Conservation (phyloP, 371 early-diverging fungal genomes). For the Apophysomyces elegans region DNA sequence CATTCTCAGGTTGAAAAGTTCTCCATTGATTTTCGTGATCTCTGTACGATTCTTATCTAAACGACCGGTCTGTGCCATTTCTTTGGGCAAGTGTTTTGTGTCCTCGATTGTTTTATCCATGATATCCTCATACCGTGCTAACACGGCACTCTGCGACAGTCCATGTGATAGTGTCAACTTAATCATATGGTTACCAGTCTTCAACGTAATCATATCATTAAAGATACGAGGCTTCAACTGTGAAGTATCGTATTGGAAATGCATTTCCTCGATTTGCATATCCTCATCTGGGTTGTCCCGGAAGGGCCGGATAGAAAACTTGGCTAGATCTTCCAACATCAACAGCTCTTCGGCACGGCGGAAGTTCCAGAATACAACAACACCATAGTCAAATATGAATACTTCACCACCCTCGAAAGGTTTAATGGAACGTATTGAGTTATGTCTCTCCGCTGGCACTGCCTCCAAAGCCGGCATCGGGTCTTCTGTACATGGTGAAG, state of each 20-base stretch:
- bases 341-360: constrained; percentile 81
- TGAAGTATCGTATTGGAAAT: constrained; percentile 81
- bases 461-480: not conserved
- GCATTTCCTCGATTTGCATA: constrained; percentile 91
- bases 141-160: constrained; percentile 71
- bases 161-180: constrained; percentile 77
- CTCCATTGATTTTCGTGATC: constrained; percentile 85
- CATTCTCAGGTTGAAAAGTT: constrained; percentile 59
- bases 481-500: constrained; percentile 12
- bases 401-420: constrained; percentile 73
- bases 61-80: constrained; percentile 55
- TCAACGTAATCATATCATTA: constrained; percentile 76
- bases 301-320: constrained; percentile 51
- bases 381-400: constrained; percentile 93
- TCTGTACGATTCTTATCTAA: constrained; percentile 61
- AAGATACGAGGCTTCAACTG: constrained; percentile 65
- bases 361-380: constrained; percentile 96
- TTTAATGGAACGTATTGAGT: constrained; percentile 18
- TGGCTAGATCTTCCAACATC: constrained; percentile 74
- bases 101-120: constrained; percentile 73
- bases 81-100: constrained; percentile 55
- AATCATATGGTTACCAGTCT: constrained; percentile 77
- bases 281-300: constrained; percentile 64
- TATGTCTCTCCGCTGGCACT: not conserved
- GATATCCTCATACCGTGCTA: constrained; percentile 70